Percentiles rank a stretch among this genome's conserved stretches.
These are phyloP conservation scores for Yamadazyma insecticola DNA, from an alignment of 805 yeast species.

Conservation along the genomic window DNA sequence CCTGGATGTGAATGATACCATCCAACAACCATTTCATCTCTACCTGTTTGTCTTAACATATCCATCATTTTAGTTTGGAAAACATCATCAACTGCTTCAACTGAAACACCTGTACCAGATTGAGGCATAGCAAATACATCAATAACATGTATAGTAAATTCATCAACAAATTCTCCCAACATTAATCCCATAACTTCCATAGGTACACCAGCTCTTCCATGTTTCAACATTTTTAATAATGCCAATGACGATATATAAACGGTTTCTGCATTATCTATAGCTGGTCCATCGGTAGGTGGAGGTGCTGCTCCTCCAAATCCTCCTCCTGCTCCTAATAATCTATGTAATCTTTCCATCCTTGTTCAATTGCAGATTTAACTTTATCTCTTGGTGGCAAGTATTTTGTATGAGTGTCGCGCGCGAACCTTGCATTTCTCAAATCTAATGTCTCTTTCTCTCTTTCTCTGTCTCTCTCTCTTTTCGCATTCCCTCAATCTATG, in stretches of 20 bases:
- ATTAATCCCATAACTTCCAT: conserved; percentile 91
- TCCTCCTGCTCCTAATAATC: conserved; percentile 41
- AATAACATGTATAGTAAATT: conserved; percentile 92
- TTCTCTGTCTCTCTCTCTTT: too few species aligned
- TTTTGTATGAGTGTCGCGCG: too few species aligned
- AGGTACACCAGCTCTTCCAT: conserved; percentile 89
- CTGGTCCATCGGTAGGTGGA: conserved; percentile 61
- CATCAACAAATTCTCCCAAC: conserved; percentile 98
- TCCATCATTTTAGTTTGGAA: conserved; percentile 99
- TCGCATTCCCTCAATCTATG: too few species aligned
- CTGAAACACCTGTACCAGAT: conserved; percentile 96
- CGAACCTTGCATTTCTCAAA: too few species aligned
- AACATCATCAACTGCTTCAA: conserved; percentile 98
- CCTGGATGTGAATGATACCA: conserved; percentile 99
- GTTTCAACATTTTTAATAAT: conserved; percentile 91
- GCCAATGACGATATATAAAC: conserved; percentile 96
- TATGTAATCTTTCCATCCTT: conserved; percentile 51
- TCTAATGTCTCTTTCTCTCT: too few species aligned
- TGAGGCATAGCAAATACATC: conserved; percentile 99
- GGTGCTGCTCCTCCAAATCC: conserved; percentile 44
- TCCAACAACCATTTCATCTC: conserved; percentile 98
- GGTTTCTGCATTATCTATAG: conserved; percentile 92
- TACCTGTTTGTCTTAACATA: conserved; percentile 97
- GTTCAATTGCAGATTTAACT: too few species aligned
- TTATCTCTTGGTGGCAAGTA: conserved; percentile 16